Evolutionary conservation across 1,284 basidiomycete genomes (phyloP).

Genomic region (Moesziomyces parantarcticus): DNA sequence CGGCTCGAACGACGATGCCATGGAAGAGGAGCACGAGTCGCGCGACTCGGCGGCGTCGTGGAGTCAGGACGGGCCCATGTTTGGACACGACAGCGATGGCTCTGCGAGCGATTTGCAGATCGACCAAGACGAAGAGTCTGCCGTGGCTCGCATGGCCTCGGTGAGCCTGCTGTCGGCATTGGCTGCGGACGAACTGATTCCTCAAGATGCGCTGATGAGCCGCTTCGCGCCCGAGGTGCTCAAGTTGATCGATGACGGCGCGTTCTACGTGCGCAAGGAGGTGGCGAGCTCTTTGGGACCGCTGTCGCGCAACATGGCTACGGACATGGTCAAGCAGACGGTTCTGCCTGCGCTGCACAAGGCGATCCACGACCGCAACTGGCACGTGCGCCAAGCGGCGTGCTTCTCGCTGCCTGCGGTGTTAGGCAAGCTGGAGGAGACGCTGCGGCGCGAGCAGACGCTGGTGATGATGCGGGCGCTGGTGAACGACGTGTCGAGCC

Average conservation of each 20-base stretch:
- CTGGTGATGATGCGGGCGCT: conserved; percentile 69
- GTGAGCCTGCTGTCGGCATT: conserved; percentile 93
- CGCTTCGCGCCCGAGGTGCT: conserved; percentile 84
- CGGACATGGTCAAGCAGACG: conserved; percentile 74
- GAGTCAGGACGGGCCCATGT: conserved; percentile 36
- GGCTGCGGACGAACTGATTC: conserved; percentile 68
- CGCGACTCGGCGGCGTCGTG: conserved; percentile 15
- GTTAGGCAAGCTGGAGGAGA: conserved; percentile 34
- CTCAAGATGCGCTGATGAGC: conserved; percentile 75
- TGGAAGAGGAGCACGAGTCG: conserved; percentile 28
- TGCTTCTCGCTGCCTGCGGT: conserved; percentile 80
- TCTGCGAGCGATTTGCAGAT: conserved; percentile 35
- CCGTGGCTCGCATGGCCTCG: conserved; percentile 86
- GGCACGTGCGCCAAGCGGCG: conserved; percentile 89
- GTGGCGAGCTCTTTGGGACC: conserved; percentile 88
- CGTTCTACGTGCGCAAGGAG: conserved; percentile 87
- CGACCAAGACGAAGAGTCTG: conserved; percentile 74
- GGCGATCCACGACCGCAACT: conserved; percentile 78
- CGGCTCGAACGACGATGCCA: conserved; percentile 10
- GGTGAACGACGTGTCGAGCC: conserved; percentile 76
- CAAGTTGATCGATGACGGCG: conserved; percentile 79
- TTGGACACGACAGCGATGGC: conserved; percentile 37
- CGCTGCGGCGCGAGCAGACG: conserved; percentile 48
- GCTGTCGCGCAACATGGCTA: conserved; percentile 83
- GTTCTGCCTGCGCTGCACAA: conserved; percentile 78